Conservation (phyloP, 306 rosid species). For the Cyamopsis tetragonoloba region DNA sequence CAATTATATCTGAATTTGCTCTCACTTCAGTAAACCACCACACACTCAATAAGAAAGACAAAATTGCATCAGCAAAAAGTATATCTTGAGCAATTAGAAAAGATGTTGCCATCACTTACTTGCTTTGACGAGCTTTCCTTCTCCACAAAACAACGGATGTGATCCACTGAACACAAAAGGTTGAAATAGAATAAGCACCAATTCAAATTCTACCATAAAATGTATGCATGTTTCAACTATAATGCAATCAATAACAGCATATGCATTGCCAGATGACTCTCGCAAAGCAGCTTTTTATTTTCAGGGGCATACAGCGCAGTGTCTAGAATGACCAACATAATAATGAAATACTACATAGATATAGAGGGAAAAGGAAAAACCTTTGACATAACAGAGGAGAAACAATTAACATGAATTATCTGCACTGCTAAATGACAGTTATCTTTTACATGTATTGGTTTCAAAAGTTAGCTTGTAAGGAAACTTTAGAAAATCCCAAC, state of each 20-base stretch:
- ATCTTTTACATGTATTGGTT: background rate
- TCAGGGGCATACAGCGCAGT: background rate
- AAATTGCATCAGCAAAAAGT: background rate
- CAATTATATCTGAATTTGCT: constrained; percentile 10
- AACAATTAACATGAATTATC: background rate
- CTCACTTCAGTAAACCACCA: background rate
- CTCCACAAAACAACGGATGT: constrained; percentile 70
- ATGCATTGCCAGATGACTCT: background rate
- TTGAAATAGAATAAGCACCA: constrained; percentile 11
- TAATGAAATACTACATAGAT: background rate
- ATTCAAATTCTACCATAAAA: background rate
- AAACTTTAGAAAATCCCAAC: background rate
- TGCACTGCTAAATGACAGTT: background rate
- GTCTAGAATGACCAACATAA: background rate
- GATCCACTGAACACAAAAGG: constrained; percentile 58
- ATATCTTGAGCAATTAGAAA: background rate
- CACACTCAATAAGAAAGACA: background rate
- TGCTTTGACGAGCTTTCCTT: constrained; percentile 71
- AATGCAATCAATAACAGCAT: background rate
- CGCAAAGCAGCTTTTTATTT: background rate
- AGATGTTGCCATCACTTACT: constrained; percentile 52
- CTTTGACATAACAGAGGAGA: background rate
- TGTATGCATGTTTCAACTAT: background rate
- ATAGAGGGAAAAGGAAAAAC: background rate
- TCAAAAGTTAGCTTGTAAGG: constrained; percentile 5